Conservation (phyloP, 2,329 filamentous ascomycete genomes). For the Nectriaceae sp. region DNA sequence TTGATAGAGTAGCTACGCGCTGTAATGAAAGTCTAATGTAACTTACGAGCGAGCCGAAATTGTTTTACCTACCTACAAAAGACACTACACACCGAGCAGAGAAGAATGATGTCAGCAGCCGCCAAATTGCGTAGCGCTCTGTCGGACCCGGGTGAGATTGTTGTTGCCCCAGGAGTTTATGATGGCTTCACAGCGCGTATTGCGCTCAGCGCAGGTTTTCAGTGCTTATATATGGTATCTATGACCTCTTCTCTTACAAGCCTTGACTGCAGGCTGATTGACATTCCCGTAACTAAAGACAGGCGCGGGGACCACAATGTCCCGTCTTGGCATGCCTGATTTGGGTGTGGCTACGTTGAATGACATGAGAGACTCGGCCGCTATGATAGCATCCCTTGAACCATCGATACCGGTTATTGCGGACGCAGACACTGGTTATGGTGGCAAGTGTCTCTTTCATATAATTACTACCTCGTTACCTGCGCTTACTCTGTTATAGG, state of each 20-base stretch:
- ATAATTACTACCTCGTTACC: too few relatives aligned
- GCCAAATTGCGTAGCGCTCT: constrained; percentile 43
- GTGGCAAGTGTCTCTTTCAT: too few relatives aligned
- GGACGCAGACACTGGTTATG: not conserved
- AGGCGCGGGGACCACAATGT: constrained; percentile 63
- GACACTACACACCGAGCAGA: too few relatives aligned
- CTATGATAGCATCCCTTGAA: constrained; percentile 64
- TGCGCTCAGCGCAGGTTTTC: constrained; percentile 58
- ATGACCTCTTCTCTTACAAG: constrained; percentile 42
- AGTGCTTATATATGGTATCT: constrained; percentile 61
- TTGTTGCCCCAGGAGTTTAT: constrained; percentile 68
- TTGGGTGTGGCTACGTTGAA: constrained; percentile 62
- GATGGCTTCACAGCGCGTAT: constrained; percentile 68
- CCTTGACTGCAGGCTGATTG: not conserved
- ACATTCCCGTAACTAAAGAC: constrained; percentile 44
- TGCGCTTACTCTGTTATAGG: too few relatives aligned
- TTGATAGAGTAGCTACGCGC: too few relatives aligned
- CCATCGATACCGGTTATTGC: constrained; percentile 41
- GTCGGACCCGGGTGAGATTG: constrained; percentile 40
- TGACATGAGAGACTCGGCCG: constrained; percentile 64
- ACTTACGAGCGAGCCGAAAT: too few relatives aligned
- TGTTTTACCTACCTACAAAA: too few relatives aligned
- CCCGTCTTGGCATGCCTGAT: constrained; percentile 63
- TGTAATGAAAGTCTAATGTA: too few relatives aligned
- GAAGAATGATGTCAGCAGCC: not conserved